Evolutionary conservation across 495 filamentous ascomycete species (phyloP), one percentile per base, ranked within the genome.

Genomic region (Penicillium daleae): DNA sequence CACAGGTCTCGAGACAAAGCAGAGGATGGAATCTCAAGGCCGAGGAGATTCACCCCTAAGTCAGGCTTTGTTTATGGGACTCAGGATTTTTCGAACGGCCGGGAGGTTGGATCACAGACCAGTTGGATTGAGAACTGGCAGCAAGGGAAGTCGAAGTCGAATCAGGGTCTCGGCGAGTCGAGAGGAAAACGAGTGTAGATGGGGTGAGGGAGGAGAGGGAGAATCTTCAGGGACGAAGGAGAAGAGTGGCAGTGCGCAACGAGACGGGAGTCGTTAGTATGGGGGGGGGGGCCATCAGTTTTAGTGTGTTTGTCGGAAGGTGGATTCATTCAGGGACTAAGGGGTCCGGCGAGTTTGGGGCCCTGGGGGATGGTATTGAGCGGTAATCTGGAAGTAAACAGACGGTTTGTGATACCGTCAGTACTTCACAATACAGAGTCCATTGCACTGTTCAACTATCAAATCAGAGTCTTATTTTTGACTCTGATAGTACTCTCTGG

Each of bases 61-160:
- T 50, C 42, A 42, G 46, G 42, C 37, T 62, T 64, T 67, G 65
- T 61, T 56, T 51, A 40, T 44, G 22, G 48, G 46, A 49, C n/a
- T 12, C 63, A 55, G 21, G 57, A 17, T 21, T 32, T 32, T 32
- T 10, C 4, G 31, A 21, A n/a, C 51, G 51, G 48, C 33, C 40
- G 26, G 19, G 7, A 31, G 22, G 22, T 26, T 35, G 35, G 35
- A 35, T 39, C 42, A 44, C 22, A 61, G 51, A 46, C 60, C 60
- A 59, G 57, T 58, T 56, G 53, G 40, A 24, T 60, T 52, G 50
- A 33, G 26, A 61, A 53, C 35, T 21, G 49, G 33, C 35, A 21
- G 19, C 4, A 4, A 12, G 46, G 17, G 52, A 56, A 22, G 42
- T 42, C 51, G 62, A 50, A 32, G 46, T 52, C 39, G 44, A n/a